Percentiles rank a stretch among this genome's conserved stretches.
phyloP scores from a whole-genome alignment of 106 monocot genomes.

The Narthecium ossifragum region DNA sequence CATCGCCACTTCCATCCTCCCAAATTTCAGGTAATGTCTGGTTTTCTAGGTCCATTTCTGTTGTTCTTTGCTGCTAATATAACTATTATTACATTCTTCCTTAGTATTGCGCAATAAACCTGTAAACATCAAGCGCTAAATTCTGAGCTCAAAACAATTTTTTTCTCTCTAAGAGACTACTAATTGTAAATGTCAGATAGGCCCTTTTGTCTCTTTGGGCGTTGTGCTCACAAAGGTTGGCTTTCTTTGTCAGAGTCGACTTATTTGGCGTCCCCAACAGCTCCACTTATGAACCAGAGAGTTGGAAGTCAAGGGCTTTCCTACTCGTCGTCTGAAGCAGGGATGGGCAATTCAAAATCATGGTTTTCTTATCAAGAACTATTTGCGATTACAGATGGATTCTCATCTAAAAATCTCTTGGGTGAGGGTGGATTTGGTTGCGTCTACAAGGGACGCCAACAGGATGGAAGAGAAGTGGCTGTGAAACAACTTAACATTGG shows the following conservation, averaged over 20 bases:
- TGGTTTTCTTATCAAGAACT: conserved; percentile 77
- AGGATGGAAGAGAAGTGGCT: conserved; percentile 83
- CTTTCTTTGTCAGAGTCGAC: conserved; percentile 22
- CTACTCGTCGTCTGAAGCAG: conserved; percentile 31
- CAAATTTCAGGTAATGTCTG: conserved; percentile 46
- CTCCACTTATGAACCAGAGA: conserved; percentile 29
- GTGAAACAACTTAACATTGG: conserved; percentile 85
- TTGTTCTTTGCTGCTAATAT: neutral
- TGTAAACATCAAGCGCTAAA: neutral
- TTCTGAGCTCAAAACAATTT: no score
- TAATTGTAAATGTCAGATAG: neutral
- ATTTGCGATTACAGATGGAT: conserved; percentile 53
- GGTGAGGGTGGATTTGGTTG: conserved; percentile 94
- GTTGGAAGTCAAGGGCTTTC: conserved; percentile 8
- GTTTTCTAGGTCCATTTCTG: neutral
- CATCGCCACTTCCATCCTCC: conserved; percentile 48
- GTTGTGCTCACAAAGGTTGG: neutral
- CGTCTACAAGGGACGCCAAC: conserved; percentile 74
- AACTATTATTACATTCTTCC: neutral
- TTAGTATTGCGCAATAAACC: neutral
- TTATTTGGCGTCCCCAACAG: conserved; percentile 20
- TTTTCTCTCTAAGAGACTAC: neutral
- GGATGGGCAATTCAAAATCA: conserved; percentile 49
- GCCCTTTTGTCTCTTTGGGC: neutral
- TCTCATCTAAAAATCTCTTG: conserved; percentile 56